These are phyloP conservation scores for Eimeria sp. DNA, from an alignment of 169 alveolate species.

Conservation along the genomic window DNA sequence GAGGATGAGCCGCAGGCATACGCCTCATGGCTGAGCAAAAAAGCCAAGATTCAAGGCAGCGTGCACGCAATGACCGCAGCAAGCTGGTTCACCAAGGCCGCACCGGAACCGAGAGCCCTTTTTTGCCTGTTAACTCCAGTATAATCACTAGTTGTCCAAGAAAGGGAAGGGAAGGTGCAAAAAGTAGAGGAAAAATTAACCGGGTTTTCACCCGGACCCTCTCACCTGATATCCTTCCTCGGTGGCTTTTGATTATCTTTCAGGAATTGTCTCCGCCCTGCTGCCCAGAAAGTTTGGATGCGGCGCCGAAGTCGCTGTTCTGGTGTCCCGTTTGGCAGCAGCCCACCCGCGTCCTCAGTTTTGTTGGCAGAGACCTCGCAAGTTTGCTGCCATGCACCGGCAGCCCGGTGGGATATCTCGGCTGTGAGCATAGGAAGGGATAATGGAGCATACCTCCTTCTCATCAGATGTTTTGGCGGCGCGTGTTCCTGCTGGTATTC, in stretches of 20 bases:
- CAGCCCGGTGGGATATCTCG: not conserved
- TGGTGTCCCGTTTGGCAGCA: not conserved
- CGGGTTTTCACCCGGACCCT: not conserved
- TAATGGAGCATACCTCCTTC: conserved; percentile 32
- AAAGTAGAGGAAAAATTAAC: not conserved
- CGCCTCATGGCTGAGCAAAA: conserved; percentile 49
- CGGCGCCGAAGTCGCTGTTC: conserved; percentile 1
- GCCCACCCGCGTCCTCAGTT: not conserved
- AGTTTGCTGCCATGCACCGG: not conserved
- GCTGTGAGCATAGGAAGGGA: conserved; percentile 29
- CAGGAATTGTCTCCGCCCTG: not conserved
- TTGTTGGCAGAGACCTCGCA: conserved; percentile 1
- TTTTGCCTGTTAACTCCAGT: not conserved
- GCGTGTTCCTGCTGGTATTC: not conserved
- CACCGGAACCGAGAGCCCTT: not conserved
- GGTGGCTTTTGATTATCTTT: not conserved
- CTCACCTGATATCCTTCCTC: not conserved
- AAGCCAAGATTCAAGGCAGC: not conserved
- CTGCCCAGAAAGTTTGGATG: conserved; percentile 36
- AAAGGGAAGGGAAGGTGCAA: not conserved
- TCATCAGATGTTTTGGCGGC: not conserved
- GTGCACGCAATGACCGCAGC: not conserved
- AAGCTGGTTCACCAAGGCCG: not conserved
- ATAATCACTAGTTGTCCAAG: not conserved
- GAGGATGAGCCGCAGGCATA: conserved; percentile 32